phyloP scores from a whole-genome alignment of 129 eudicot genomes.

The Ambrosia artemisiifolia region DNA sequence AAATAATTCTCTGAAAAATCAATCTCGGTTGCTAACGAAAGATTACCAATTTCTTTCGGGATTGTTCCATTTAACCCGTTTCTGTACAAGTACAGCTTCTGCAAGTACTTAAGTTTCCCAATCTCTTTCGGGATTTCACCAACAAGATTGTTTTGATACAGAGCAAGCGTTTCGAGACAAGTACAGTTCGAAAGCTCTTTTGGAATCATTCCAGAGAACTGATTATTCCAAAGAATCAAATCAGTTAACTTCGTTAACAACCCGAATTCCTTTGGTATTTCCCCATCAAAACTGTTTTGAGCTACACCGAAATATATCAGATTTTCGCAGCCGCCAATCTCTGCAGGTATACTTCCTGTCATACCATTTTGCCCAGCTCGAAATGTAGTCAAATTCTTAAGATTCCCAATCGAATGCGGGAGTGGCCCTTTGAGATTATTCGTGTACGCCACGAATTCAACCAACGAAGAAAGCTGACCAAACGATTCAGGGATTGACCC shows the following conservation, averaged over 20 bases:
- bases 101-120: constrained; percentile 51
- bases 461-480: constrained; percentile 62
- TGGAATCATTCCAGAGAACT: constrained; percentile 68
- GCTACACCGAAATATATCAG: constrained; percentile 73
- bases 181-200: constrained; percentile 72
- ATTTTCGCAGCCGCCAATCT: constrained; percentile 57
- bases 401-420: constrained; percentile 70
- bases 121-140: constrained; percentile 76
- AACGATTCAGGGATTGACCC: constrained; percentile 72
- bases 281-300: constrained; percentile 65
- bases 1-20: constrained; percentile 84
- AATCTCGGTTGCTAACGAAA: constrained; percentile 64
- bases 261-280: constrained; percentile 76
- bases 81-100: constrained; percentile 61
- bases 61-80: constrained; percentile 82
- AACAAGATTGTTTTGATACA: constrained; percentile 77
- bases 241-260: constrained; percentile 59
- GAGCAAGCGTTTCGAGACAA: constrained; percentile 69
- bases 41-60: constrained; percentile 83
- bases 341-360: constrained; percentile 72
- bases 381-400: constrained; percentile 55
- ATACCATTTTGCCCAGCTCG: constrained; percentile 79
- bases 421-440: constrained; percentile 62
- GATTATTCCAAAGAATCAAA: constrained; percentile 73
- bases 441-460: constrained; percentile 73